Percentiles rank a stretch among this genome's conserved stretches.
Evolutionary conservation across 345 rosid genomes (phyloP).

Genomic region (Brassica cretica): DNA sequence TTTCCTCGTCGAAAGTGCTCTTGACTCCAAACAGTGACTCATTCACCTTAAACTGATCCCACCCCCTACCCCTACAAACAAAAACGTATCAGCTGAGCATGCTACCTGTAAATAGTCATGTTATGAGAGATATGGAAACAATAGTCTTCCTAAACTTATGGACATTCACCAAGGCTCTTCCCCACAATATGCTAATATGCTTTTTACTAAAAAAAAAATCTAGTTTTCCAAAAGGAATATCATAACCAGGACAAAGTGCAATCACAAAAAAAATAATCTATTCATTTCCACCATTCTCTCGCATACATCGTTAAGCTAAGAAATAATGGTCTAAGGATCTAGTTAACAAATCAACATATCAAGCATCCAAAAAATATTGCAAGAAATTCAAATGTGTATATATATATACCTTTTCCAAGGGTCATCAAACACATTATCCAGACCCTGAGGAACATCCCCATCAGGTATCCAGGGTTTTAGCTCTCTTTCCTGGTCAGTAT

Average conservation of each 20-base stretch:
- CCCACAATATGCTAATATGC: slow-evolving; percentile 1
- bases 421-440: slow-evolving; percentile 72
- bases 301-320: slow-evolving; percentile 5
- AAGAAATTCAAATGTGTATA: slow-evolving; percentile 24
- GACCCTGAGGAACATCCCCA: slow-evolving; percentile 61
- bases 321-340: slow-evolving; percentile 3
- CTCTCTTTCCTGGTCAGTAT: slow-evolving; percentile 66
- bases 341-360: neutral
- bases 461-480: slow-evolving; percentile 89
- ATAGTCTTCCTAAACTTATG: neutral
- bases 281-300: slow-evolving; percentile 10
- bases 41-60: slow-evolving; percentile 92
- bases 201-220: slow-evolving; percentile 17
- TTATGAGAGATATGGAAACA: slow-evolving; percentile 1
- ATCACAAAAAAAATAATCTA: slow-evolving; percentile 9
- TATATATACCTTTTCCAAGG: slow-evolving; percentile 65
- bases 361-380: slow-evolving; percentile 14
- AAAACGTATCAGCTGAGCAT: slow-evolving; percentile 23
- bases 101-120: slow-evolving; percentile 2
- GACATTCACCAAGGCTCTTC: slow-evolving; percentile 12
- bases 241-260: neutral
- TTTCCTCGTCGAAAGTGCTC: slow-evolving; percentile 87
- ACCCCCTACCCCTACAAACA: slow-evolving; percentile 48
- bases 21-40: slow-evolving; percentile 75
- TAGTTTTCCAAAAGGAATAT: slow-evolving; percentile 19